These are phyloP conservation scores for Choricystis sp. DNA, from an alignment of 139 green algal genomes.

Conservation along the genomic window DNA sequence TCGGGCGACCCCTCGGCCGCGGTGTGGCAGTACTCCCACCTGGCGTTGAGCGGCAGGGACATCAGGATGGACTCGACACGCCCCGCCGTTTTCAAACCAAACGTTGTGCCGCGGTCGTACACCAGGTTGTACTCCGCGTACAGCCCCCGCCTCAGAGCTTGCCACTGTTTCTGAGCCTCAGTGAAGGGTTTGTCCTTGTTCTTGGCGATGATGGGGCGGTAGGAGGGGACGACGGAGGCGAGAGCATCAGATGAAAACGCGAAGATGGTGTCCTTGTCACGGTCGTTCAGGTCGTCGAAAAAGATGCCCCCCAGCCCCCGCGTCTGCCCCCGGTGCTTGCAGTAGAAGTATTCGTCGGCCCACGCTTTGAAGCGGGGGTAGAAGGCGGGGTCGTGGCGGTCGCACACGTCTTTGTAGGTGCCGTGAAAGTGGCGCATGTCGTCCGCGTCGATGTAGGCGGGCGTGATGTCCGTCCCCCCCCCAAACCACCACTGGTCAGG, in stretches of 20 bases:
- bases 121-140: conserved; percentile 99
- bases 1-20: conserved; percentile 52
- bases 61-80: conserved; percentile 94
- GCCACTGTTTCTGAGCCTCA: conserved; percentile 82
- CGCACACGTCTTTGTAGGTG: conserved; percentile 82
- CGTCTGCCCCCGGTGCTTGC: conserved; percentile 74
- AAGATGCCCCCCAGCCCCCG: conserved; percentile 96
- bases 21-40: conserved; percentile 78
- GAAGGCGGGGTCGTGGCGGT: conserved; percentile 84
- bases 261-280: conserved; percentile 46
- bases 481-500: conserved; percentile 98
- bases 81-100: conserved; percentile 94
- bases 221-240: conserved; percentile 54
- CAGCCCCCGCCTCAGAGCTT: conserved; percentile 63
- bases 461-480: conserved; percentile 97
- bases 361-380: conserved; percentile 88
- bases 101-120: conserved; percentile 92
- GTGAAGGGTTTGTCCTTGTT: conserved; percentile 84
- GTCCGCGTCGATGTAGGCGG: conserved; percentile 78
- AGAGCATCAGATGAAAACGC: conserved; percentile 66
- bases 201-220: conserved; percentile 80
- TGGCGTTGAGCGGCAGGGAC: conserved; percentile 53
- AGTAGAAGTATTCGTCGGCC: conserved; percentile 97
- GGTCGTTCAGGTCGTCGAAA: conserved; percentile 93
- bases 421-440: conserved; percentile 98